phyloP scores from a whole-genome alignment of 2,329 filamentous ascomycete genomes.

The Metarhizium guizhouense region DNA sequence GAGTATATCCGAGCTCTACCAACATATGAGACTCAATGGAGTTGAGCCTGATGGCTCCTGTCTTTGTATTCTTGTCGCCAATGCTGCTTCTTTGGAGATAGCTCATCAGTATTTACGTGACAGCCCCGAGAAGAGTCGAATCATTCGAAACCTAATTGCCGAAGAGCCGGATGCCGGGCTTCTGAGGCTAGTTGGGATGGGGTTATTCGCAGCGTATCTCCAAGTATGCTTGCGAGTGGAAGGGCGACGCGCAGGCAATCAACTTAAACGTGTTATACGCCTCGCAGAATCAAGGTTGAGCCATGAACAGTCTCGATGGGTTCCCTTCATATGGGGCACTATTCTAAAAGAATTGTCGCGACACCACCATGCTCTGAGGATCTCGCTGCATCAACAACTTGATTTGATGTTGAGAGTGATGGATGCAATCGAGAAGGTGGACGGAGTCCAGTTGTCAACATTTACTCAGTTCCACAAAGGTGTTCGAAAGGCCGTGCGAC shows the following conservation, averaged over 20 bases:
- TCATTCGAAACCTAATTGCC: conserved; percentile 11
- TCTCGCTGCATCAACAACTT: conserved; percentile 21
- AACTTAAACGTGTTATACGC: conserved; percentile 22
- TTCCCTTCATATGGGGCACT: conserved; percentile 21
- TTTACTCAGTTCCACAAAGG: conserved; percentile 15
- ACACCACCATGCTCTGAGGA: conserved; percentile 16
- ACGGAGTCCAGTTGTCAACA: conserved; percentile 11
- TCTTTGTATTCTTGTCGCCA: conserved; percentile 45
- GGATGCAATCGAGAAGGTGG: conserved; percentile 18
- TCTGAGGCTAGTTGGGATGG: conserved; percentile 17
- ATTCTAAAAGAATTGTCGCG: conserved; percentile 25
- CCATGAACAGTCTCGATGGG: conserved; percentile 16
- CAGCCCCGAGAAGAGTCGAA: conserved; percentile 17
- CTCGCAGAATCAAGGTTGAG: conserved; percentile 19
- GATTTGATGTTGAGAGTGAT: conserved; percentile 17
- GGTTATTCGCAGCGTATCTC: conserved; percentile 42
- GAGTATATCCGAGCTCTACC: conserved; percentile 46
- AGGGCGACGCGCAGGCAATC: conserved; percentile 12
- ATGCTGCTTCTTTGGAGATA: conserved; percentile 37
- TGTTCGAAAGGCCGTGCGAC: conserved; percentile 11
- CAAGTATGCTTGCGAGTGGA: conserved; percentile 16
- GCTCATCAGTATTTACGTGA: conserved; percentile 43
- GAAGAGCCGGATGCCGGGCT: conserved; percentile 14
- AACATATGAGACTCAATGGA: conserved; percentile 43
- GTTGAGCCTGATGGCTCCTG: conserved; percentile 39